phyloP scores from a whole-genome alignment of 1,284 basidiomycete genomes.

The Fomitopsis pinicola region DNA sequence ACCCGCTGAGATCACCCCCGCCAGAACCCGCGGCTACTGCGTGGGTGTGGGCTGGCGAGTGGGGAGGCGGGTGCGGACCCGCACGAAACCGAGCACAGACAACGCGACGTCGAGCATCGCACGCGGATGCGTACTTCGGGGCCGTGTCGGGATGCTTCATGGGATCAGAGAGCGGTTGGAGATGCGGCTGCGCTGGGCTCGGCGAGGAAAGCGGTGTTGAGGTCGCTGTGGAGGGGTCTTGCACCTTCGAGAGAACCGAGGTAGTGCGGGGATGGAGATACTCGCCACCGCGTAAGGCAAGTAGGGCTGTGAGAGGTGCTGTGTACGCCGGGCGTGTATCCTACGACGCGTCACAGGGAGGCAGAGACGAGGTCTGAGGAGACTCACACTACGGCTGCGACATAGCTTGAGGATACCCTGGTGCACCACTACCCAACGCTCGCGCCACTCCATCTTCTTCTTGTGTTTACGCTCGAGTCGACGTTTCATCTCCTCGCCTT shows the following conservation, averaged over 20 bases:
- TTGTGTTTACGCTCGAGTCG: conserved; percentile 14
- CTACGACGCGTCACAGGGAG: conserved; percentile 24
- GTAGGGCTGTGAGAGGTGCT: conserved; percentile 38
- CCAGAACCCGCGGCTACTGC: not conserved
- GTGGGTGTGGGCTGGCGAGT: not conserved
- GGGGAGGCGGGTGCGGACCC: conserved; percentile 8
- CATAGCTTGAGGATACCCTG: conserved; percentile 53
- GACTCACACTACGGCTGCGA: conserved; percentile 47
- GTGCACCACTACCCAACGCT: conserved; percentile 58
- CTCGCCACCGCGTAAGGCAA: conserved; percentile 41
- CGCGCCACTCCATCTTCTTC: conserved; percentile 52
- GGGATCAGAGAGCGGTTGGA: not conserved
- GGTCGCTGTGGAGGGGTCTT: not conserved
- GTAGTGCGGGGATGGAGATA: conserved; percentile 29
- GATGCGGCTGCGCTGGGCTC: not conserved
- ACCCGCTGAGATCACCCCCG: conserved; percentile 4
- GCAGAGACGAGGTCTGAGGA: not conserved
- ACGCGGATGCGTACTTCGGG: not conserved
- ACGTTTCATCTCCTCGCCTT: conserved; percentile 10
- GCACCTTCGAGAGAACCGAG: not conserved
- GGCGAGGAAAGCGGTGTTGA: conserved; percentile 7
- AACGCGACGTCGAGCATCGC: not conserved
- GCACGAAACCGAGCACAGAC: conserved; percentile 7
- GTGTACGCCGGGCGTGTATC: conserved; percentile 38
- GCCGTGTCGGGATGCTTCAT: not conserved